Evolutionary conservation across 192 early-diverging fungal genomes (phyloP).

Genomic region (Entomortierella chlamydospora): DNA sequence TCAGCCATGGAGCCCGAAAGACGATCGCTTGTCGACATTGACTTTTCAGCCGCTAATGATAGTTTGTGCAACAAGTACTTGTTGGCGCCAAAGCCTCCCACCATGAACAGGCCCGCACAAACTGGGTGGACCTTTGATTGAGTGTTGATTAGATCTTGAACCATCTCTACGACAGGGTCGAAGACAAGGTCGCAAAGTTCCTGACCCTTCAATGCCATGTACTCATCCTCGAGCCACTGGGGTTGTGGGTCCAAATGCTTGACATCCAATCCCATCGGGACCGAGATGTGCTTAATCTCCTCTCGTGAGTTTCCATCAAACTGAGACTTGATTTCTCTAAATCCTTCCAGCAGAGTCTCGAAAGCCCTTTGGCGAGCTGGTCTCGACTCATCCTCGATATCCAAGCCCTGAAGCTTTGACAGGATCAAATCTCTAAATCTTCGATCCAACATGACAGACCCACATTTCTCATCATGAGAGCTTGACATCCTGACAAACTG

Average conservation of each 20-base stretch:
- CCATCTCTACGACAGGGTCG: slow-evolving; percentile 60
- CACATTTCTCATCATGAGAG: slow-evolving; percentile 49
- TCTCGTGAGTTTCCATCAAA: slow-evolving; percentile 43
- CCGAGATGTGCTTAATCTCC: slow-evolving; percentile 44
- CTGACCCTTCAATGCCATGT: slow-evolving; percentile 49
- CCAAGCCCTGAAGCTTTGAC: slow-evolving; percentile 19
- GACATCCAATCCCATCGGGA: slow-evolving; percentile 52
- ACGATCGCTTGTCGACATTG: slow-evolving; percentile 3
- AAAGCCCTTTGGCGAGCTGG: slow-evolving; percentile 43
- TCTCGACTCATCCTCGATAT: slow-evolving; percentile 27
- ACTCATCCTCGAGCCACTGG: slow-evolving; percentile 56
- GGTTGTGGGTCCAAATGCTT: slow-evolving; percentile 43
- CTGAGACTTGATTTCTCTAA: slow-evolving; percentile 50
- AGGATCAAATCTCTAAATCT: slow-evolving; percentile 26
- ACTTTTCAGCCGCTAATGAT: slow-evolving; percentile 1
- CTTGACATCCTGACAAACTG: slow-evolving; percentile 55
- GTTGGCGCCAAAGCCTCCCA: slow-evolving; percentile 64
- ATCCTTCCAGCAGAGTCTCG: slow-evolving; percentile 48
- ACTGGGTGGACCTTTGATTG: slow-evolving; percentile 44
- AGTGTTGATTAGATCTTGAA: slow-evolving; percentile 49
- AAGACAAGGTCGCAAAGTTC: slow-evolving; percentile 59
- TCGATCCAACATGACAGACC: slow-evolving; percentile 47
- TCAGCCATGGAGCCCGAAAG: slow-evolving; percentile 26
- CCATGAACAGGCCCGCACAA: slow-evolving; percentile 61
- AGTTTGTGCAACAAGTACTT: slow-evolving; percentile 56